Conservation (phyloP, 2,329 filamentous ascomycete species). For the Xylariaceae sp. region DNA sequence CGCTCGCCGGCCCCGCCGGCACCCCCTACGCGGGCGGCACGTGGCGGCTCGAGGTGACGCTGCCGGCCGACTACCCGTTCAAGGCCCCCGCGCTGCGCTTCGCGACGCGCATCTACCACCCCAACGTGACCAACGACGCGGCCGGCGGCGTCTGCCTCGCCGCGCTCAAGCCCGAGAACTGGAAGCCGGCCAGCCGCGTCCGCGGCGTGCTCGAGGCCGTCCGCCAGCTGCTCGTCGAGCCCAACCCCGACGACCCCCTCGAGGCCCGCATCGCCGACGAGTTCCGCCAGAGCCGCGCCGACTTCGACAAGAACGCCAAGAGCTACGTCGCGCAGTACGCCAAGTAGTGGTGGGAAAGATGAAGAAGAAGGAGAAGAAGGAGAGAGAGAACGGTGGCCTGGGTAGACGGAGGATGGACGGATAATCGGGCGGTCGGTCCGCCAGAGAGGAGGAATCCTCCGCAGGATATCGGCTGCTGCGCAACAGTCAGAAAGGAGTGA, state of each 20-base stretch:
- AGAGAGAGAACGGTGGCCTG: too few species aligned
- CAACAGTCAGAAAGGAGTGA: too few species aligned
- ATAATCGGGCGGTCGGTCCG: too few species aligned
- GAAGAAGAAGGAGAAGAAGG: too few species aligned
- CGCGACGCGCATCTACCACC: constrained; percentile 88
- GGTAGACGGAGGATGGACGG: too few species aligned
- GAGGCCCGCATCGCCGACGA: constrained; percentile 82
- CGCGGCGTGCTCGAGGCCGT: constrained; percentile 69
- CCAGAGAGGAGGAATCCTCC: too few species aligned
- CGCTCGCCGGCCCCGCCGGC: constrained; percentile 35
- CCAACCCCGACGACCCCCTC: constrained; percentile 83
- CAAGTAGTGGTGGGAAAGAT: too few species aligned
- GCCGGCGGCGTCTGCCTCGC: constrained; percentile 80
- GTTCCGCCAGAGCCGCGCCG: constrained; percentile 59
- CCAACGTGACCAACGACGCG: constrained; percentile 84
- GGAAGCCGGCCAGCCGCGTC: constrained; percentile 83
- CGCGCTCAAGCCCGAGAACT: constrained; percentile 76
- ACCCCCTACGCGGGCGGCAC: constrained; percentile 55
- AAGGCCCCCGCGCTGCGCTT: constrained; percentile 76
- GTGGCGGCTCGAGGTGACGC: constrained; percentile 64
- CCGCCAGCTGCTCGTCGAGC: constrained; percentile 65
- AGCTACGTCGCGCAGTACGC: constrained; percentile 72
- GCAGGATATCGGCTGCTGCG: too few species aligned
- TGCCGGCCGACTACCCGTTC: constrained; percentile 83
- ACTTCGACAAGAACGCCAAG: constrained; percentile 68